phyloP scores from a whole-genome alignment of 768 basidiomycete genomes.

The Suillus luteus region DNA sequence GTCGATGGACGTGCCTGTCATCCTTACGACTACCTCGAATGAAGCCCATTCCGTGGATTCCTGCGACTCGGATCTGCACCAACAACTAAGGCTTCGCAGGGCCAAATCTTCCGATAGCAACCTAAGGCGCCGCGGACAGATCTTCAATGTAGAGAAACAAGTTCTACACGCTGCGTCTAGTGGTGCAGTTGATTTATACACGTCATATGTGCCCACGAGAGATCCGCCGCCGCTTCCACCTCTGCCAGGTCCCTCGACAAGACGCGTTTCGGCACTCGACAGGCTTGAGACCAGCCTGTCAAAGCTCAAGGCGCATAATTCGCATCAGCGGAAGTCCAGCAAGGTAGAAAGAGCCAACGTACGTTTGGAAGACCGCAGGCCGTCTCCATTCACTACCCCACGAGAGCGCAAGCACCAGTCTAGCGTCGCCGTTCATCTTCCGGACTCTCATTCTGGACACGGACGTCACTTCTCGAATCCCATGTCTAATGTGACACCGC shows the following conservation, averaged over 20 bases:
- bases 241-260: slow-evolving; percentile 9
- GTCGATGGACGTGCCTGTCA: slow-evolving; percentile 9
- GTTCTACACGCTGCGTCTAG: not conserved
- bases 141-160: slow-evolving; percentile 23
- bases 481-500: slow-evolving; percentile 11
- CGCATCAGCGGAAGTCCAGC: slow-evolving; percentile 29
- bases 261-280: slow-evolving; percentile 33
- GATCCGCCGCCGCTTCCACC: slow-evolving; percentile 26
- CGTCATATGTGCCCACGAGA: slow-evolving; percentile 21
- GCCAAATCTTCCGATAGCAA: slow-evolving; percentile 1
- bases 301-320: slow-evolving; percentile 34
- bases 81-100: slow-evolving; percentile 1
- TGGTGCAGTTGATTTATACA: slow-evolving; percentile 11
- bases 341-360: slow-evolving; percentile 16
- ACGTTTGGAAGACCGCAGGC: slow-evolving; percentile 13
- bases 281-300: slow-evolving; percentile 36
- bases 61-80: slow-evolving; percentile 5
- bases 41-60: not conserved
- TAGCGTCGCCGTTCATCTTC: slow-evolving; percentile 5
- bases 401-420: slow-evolving; percentile 20
- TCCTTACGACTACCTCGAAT: not conserved
- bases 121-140: slow-evolving; percentile 29
- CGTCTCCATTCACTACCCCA: slow-evolving; percentile 24
- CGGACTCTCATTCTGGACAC: slow-evolving; percentile 7
- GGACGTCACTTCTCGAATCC: slow-evolving; percentile 13